Percentiles rank a stretch among this genome's conserved stretches.
phyloP scores from a whole-genome alignment of 1,284 basidiomycete genomes.

The Ganoderma lucidum region DNA sequence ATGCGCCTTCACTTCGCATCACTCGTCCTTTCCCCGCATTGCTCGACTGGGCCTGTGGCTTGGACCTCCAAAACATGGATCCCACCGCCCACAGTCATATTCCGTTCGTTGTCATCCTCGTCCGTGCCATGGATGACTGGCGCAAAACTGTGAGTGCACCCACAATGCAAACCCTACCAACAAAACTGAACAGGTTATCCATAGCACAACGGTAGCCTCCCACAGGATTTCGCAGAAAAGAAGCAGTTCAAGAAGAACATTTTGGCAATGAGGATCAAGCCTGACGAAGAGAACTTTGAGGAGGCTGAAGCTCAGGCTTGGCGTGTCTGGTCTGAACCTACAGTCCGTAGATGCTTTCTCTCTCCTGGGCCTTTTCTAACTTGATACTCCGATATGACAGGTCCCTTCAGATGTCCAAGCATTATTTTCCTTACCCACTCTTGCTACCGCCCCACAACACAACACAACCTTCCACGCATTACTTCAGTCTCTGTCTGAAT shows the following conservation, averaged over 20 bases:
- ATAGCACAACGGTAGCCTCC: slow-evolving; percentile 72
- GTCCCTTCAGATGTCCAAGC: slow-evolving; percentile 72
- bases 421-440: slow-evolving; percentile 58
- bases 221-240: slow-evolving; percentile 74
- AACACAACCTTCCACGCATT: slow-evolving; percentile 81
- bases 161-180: neutral
- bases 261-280: slow-evolving; percentile 66
- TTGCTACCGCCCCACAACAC: slow-evolving; percentile 49
- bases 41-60: slow-evolving; percentile 70
- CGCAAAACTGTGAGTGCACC: slow-evolving; percentile 61
- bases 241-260: slow-evolving; percentile 80
- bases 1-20: slow-evolving; percentile 84
- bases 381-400: slow-evolving; percentile 36
- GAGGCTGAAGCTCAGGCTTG: slow-evolving; percentile 88
- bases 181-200: neutral
- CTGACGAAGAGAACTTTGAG: slow-evolving; percentile 97
- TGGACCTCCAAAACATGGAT: slow-evolving; percentile 83
- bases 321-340: slow-evolving; percentile 73
- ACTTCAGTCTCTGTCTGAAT: slow-evolving; percentile 77
- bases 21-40: slow-evolving; percentile 90
- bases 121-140: slow-evolving; percentile 86
- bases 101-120: slow-evolving; percentile 88
- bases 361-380: neutral
- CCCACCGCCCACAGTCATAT: slow-evolving; percentile 88
- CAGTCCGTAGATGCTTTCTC: slow-evolving; percentile 42